Percentiles rank a stretch among this genome's conserved stretches.
These are phyloP conservation scores for Penicillium goetzii DNA, from an alignment of 495 filamentous ascomycete species.

Conservation along the genomic window DNA sequence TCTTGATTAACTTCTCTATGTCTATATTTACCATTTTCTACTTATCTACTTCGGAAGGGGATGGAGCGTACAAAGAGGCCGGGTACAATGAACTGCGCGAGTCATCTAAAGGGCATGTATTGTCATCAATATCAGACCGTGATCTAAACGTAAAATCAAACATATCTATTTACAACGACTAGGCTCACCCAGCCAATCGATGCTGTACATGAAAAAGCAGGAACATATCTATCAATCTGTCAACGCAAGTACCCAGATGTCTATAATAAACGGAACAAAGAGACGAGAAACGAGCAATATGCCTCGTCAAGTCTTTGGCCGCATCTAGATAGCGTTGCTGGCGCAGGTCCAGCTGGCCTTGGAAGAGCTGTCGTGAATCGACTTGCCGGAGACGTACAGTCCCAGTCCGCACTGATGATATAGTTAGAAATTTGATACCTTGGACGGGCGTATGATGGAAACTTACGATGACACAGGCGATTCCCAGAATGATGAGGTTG, in stretches of 20 bases:
- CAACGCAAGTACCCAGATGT: neutral
- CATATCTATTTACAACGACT: slow-evolving; percentile 12
- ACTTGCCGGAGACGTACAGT: slow-evolving; percentile 42
- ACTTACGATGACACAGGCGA: slow-evolving; percentile 48
- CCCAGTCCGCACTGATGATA: slow-evolving; percentile 42
- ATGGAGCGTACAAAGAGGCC: no score
- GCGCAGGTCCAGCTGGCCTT: slow-evolving; percentile 41
- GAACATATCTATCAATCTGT: neutral
- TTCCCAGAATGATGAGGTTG: slow-evolving; percentile 56
- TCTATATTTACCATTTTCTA: neutral
- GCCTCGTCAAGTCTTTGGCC: neutral
- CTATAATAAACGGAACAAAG: neutral
- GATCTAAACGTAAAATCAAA: neutral
- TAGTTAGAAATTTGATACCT: slow-evolving; percentile 15
- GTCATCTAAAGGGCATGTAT: neutral
- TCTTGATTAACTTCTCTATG: neutral
- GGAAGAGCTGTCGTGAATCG: slow-evolving; percentile 39
- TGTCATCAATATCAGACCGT: neutral
- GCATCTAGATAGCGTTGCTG: slow-evolving; percentile 28
- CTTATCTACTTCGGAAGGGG: no score
- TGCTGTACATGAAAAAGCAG: neutral
- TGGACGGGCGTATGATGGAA: neutral
- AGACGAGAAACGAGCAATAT: neutral
- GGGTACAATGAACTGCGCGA: no score
- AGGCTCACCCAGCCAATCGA: slow-evolving; percentile 7